A percentile compares a stretch with the other conserved stretches of the same genome.
Evolutionary conservation across 805 yeast genomes (phyloP).

Genomic region (Sungouiozyma ichnusensis): DNA sequence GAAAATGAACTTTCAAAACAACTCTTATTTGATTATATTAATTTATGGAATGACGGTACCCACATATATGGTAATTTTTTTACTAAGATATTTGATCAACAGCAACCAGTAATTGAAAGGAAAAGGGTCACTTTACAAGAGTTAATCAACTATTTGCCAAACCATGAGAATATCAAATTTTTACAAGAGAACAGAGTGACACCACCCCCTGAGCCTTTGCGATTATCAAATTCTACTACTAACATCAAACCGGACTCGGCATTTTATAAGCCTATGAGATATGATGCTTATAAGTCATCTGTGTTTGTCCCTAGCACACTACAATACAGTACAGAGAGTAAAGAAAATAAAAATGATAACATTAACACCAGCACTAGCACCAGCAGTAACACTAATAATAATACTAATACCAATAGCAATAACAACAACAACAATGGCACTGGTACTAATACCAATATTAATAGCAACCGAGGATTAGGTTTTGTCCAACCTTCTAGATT

Average conservation of each 20-base stretch:
- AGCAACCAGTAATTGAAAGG: constrained; percentile 13
- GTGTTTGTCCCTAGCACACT: constrained; percentile 13
- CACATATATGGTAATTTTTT: constrained; percentile 17
- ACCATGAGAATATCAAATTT: background rate
- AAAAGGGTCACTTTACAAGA: constrained; percentile 6
- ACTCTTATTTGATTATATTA: constrained; percentile 17
- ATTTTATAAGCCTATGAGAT: constrained; percentile 7
- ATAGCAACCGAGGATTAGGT: background rate
- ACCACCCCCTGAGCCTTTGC: background rate
- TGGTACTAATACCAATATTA: background rate
- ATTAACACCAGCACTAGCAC: background rate
- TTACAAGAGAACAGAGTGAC: background rate
- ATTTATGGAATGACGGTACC: constrained; percentile 30
- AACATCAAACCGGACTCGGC: background rate
- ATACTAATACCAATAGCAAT: constrained; percentile 1
- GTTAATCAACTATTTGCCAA: constrained; percentile 13
- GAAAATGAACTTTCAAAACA: constrained; percentile 20
- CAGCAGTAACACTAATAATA: background rate
- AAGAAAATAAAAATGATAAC: background rate
- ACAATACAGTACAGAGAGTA: background rate
- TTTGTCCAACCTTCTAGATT: no score
- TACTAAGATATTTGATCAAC: constrained; percentile 9
- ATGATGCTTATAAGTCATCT: constrained; percentile 17
- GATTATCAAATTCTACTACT: background rate
- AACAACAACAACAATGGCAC: background rate